Percentiles rank a stretch among this genome's conserved stretches.
Evolutionary conservation across 2,329 filamentous ascomycete genomes (phyloP).

Genomic region (Beauveria pseudobassiana): DNA sequence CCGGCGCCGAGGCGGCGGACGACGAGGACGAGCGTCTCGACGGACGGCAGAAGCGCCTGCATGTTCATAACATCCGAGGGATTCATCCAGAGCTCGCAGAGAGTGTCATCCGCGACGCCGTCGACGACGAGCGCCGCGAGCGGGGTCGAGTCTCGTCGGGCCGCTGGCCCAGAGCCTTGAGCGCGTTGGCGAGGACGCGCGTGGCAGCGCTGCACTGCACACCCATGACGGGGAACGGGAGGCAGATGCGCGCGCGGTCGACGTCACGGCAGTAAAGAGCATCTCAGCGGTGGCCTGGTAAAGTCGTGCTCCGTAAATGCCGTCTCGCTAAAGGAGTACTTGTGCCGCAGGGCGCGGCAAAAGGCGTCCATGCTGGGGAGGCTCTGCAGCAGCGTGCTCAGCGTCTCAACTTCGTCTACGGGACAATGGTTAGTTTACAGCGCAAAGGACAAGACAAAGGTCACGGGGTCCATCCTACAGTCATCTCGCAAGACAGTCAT

Average conservation of each 20-base stretch:
- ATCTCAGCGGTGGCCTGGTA: constrained; percentile 32
- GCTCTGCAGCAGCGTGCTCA: constrained; percentile 37
- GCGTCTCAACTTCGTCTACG: constrained; percentile 40
- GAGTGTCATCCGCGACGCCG: constrained; percentile 40
- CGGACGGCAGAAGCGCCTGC: constrained; percentile 30
- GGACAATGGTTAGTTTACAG: neutral
- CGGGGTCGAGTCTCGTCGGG: constrained; percentile 33
- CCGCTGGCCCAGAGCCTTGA: constrained; percentile 39
- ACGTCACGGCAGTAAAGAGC: constrained; percentile 37
- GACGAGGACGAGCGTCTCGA: constrained; percentile 40
- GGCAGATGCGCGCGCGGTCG: constrained; percentile 39
- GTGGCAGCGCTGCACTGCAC: constrained; percentile 39
- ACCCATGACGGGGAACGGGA: constrained; percentile 44
- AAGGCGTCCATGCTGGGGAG: constrained; percentile 40
- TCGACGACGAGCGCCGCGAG: constrained; percentile 42
- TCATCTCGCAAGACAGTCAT: constrained; percentile 47
- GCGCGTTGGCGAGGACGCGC: constrained; percentile 43
- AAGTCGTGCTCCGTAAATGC: constrained; percentile 44
- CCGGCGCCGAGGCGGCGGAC: constrained; percentile 37
- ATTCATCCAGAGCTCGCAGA: constrained; percentile 43
- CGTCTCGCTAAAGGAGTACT: constrained; percentile 40
- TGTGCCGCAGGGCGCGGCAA: constrained; percentile 33
- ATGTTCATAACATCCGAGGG: constrained; percentile 44
- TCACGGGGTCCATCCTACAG: constrained; percentile 25
- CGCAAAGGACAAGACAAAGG: neutral